Percentiles rank a stretch among this genome's conserved stretches.
phyloP scores from a whole-genome alignment of 495 filamentous ascomycete species.

The Penicillium pulvis region DNA sequence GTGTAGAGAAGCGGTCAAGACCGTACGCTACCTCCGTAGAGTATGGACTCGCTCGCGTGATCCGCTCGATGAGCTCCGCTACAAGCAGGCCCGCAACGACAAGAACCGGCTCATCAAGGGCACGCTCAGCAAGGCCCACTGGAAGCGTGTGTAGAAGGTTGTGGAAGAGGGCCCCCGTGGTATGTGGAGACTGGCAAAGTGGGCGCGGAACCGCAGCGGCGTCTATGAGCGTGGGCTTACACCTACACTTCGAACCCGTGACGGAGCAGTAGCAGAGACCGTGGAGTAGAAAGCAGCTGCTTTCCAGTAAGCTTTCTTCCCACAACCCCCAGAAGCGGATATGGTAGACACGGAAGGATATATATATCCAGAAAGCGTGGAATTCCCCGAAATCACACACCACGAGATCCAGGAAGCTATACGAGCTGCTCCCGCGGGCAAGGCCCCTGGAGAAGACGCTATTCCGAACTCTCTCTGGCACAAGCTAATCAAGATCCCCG shows the following conservation, averaged over 20 bases:
- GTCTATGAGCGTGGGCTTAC: slow-evolving; percentile 4
- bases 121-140: no score
- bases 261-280: slow-evolving; percentile 3
- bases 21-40: no score
- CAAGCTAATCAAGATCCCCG: slow-evolving; percentile 4
- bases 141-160: no score
- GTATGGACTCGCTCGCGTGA: no score
- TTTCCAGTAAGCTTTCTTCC: slow-evolving; percentile 10
- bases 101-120: no score
- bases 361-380: slow-evolving; percentile 6
- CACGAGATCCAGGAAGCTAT: slow-evolving; percentile 11
- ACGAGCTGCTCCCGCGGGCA: neutral
- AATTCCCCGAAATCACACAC: neutral
- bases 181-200: neutral
- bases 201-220: slow-evolving; percentile 1
- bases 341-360: slow-evolving; percentile 1
- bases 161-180: no score
- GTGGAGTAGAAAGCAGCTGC: slow-evolving; percentile 4
- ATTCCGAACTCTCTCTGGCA: slow-evolving; percentile 15
- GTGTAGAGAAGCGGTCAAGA: no score
- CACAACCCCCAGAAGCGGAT: slow-evolving; percentile 9
- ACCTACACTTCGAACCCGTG: neutral
- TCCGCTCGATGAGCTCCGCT: no score
- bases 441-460: slow-evolving; percentile 13
- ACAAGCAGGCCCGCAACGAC: no score